Evolutionary conservation across 305 asterid genomes (phyloP), one percentile per base, ranked within the genome.

Genomic region (Striga hermonthica): DNA sequence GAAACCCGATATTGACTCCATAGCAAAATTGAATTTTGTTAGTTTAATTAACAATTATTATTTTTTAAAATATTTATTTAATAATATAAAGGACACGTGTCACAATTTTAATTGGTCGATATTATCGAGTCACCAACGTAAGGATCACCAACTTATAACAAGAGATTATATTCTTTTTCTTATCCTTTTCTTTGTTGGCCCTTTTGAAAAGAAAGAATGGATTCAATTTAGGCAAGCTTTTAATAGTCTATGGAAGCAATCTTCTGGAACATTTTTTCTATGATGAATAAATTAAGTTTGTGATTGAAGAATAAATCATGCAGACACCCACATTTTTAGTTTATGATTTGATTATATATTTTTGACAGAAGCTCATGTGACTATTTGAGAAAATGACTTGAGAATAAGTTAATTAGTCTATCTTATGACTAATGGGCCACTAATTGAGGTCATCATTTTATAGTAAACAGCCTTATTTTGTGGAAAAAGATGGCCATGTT

Each of bases 241-340:
- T 40, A 40, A 40, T 22, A 22, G 31, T 22, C 6, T 9, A 5
- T 9, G 9, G 45, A 40, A 9, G 45, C 45, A 40, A 40, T 6
- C 45, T 40, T 40, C 45, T 40, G 9, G 45, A 40, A 40, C 2
- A 5, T 5, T 41, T 5, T 41, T 39, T 39, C 44, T 44, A 7
- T 6, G 8, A 44, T 44, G 50, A 6, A 9, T 44, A 44, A 10
- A 44, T 40, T 44, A 44, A 1, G 56, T 62, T 47, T 45, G n/a
- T 44, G 67, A 62, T 10, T 61, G n/a, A 62, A 22, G 57, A 3
- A 43, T 28, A 44, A 62, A 28, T 10, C 67, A 62, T 45, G 67
- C 44, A 47, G 47, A 62, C 38, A 57, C 43, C 11, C 49, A 9
- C 9, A 44, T 3, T 9, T 9, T 9, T 44, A 22, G 8, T 39